phyloP scores from a whole-genome alignment of 1,284 basidiomycete species.

The Malassezia dermatis region DNA sequence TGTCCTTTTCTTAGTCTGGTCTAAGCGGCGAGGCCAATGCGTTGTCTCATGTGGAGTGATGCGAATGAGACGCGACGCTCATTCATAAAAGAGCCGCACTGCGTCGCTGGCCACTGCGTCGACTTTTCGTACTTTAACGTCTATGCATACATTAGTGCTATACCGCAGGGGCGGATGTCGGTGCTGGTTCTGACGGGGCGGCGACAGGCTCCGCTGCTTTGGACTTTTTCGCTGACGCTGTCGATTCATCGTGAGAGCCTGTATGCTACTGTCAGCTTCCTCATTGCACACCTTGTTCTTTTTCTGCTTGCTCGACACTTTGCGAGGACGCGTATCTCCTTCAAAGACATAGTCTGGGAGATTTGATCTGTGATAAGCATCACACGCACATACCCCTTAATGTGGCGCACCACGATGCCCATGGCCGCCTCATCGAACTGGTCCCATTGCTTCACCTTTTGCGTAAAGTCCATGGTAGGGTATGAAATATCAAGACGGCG shows the following conservation, averaged over 20 bases:
- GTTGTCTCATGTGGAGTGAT: not conserved
- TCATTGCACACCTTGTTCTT: slow-evolving; percentile 50
- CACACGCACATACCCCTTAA: slow-evolving; percentile 60
- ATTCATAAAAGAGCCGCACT: not conserved
- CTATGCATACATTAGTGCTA: not conserved
- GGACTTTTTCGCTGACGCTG: slow-evolving; percentile 3
- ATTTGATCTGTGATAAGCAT: slow-evolving; percentile 52
- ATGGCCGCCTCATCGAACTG: slow-evolving; percentile 83
- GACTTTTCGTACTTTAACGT: not conserved
- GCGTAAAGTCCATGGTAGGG: slow-evolving; percentile 90
- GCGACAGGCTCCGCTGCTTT: not conserved
- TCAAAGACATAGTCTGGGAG: slow-evolving; percentile 73
- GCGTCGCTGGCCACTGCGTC: no score
- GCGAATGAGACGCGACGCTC: not conserved
- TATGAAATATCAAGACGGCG: slow-evolving; percentile 89
- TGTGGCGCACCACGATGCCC: slow-evolving; percentile 87
- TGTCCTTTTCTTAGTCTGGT: not conserved
- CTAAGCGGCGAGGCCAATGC: not conserved
- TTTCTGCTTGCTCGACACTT: slow-evolving; percentile 62
- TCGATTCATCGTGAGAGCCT: not conserved
- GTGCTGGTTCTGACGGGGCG: not conserved
- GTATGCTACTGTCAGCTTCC: not conserved
- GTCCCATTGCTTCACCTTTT: slow-evolving; percentile 89
- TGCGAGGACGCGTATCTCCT: slow-evolving; percentile 62
- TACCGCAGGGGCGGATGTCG: not conserved